Evolutionary conservation across 2,329 filamentous ascomycete genomes (phyloP), one percentile per base, ranked within the genome.

Genomic region (Zalaria sp.): DNA sequence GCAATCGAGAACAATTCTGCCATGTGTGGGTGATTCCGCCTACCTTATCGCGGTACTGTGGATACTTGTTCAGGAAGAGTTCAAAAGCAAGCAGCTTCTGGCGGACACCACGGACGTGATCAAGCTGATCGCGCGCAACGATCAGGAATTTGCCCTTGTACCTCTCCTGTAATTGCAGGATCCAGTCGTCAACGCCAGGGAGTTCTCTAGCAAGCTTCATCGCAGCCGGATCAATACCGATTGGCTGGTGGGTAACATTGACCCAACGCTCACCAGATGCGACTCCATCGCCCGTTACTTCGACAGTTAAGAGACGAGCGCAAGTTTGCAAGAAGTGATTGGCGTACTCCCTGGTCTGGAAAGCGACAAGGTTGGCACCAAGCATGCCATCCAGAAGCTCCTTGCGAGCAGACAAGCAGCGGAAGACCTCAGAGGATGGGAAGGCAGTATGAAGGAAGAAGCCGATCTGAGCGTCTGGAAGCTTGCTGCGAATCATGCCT

Each of bases 381-480:
- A 96, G 75, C 69, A 96, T 89, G 42, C 91, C 89, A 52, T 94
- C 82, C 1, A 96, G 73, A 6, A 96, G 73, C 60, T 94, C 76
- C 51, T 83, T 88, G 44, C 89, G 82, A 7, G 86, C 80, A 3
- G 89, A 84, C 25, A 96, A 66, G 59, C 89, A 96, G 38, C 89
- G 77, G 64, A 96, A 96, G 1, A 96, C 86, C 56, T 96, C 89
- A 0, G 89, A 95, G 0, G 89, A 95, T 0, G 89, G 89, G 61
- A 96, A 96, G 0, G 89, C 87, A 27, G 89, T 86, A 57, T 96
- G 89, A 10, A 96, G 67, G 65, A 95, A 96, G 67, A 96, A 91
- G 7, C 89, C 89, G 52, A 96, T 95, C 64, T 93, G 83, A 10
- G 89, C 89, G 49, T 95, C 86, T 0, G 89, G 88, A 6, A 91